Percentiles rank a stretch among this genome's conserved stretches.
Conservation (phyloP, 2,329 filamentous ascomycete genomes). For the Trichoderma sp. region DNA sequence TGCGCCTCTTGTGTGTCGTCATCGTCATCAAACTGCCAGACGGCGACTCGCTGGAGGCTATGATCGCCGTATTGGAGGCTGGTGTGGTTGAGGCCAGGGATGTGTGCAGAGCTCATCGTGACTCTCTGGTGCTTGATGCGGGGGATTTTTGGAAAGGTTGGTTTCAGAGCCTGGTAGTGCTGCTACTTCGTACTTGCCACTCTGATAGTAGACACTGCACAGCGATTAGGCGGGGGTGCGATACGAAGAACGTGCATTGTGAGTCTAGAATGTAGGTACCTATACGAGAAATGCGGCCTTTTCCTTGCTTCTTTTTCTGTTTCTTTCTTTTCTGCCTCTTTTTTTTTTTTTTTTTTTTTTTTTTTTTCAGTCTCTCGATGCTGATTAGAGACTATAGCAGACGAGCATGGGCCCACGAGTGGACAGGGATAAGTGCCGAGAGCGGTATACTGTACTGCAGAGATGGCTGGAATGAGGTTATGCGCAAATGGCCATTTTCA, state of each 20-base stretch:
- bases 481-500: neutral
- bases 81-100: slow-evolving; percentile 35
- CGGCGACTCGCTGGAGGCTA: slow-evolving; percentile 48
- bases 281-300: neutral
- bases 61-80: slow-evolving; percentile 44
- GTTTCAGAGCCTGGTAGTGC: neutral
- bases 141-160: neutral
- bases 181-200: neutral
- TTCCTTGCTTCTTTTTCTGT: neutral
- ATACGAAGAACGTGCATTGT: neutral
- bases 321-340: too few relatives aligned
- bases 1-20: slow-evolving; percentile 18
- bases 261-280: neutral
- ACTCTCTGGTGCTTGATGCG: neutral
- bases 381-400: neutral
- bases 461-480: neutral
- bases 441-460: neutral
- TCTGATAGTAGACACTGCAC: neutral
- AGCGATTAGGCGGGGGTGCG: neutral
- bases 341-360: neutral
- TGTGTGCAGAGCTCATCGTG: slow-evolving; percentile 20
- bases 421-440: neutral
- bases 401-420: neutral
- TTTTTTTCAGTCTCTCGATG: neutral
- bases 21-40: slow-evolving; percentile 42